These are phyloP conservation scores for Bassia scoparia DNA, from an alignment of 148 eudicot genomes.

Conservation along the genomic window DNA sequence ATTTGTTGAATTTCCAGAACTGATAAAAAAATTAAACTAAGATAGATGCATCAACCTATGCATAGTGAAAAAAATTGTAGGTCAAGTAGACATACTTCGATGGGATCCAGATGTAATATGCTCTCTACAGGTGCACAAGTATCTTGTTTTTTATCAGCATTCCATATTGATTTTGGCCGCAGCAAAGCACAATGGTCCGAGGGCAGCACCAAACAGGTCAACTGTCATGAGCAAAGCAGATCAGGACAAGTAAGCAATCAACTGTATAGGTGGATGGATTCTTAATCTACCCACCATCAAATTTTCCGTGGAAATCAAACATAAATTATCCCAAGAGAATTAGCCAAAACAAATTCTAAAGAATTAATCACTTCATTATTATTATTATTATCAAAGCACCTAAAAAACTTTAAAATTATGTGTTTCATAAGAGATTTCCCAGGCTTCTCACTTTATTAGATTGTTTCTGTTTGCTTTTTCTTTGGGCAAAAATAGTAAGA, in stretches of 20 bases:
- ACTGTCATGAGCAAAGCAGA: conserved; percentile 48
- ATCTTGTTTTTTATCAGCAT: conserved; percentile 61
- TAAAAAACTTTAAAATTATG: conserved; percentile 6
- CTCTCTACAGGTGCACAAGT: conserved; percentile 67
- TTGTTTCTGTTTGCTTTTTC: background rate
- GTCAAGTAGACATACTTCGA: conserved; percentile 57
- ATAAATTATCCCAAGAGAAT: background rate
- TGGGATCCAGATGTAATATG: conserved; percentile 78
- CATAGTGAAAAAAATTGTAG: background rate
- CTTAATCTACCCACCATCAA: background rate
- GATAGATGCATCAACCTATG: conserved; percentile 1
- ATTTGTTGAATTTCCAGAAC: too few relatives aligned
- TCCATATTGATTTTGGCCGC: conserved; percentile 84
- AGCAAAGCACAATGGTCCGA: conserved; percentile 56
- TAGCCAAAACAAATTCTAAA: background rate
- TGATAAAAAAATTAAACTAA: too few relatives aligned
- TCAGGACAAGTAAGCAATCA: conserved; percentile 4
- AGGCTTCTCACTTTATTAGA: background rate
- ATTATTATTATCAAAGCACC: background rate
- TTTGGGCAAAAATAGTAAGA: background rate
- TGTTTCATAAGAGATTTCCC: background rate
- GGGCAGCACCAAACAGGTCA: conserved; percentile 86
- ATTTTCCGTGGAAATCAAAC: too few relatives aligned
- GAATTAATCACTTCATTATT: background rate
- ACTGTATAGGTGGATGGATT: background rate